Base-by-base conservation (phyloP, 176 grass and related monocot genomes). In the Lolium multiflorum region DNA sequence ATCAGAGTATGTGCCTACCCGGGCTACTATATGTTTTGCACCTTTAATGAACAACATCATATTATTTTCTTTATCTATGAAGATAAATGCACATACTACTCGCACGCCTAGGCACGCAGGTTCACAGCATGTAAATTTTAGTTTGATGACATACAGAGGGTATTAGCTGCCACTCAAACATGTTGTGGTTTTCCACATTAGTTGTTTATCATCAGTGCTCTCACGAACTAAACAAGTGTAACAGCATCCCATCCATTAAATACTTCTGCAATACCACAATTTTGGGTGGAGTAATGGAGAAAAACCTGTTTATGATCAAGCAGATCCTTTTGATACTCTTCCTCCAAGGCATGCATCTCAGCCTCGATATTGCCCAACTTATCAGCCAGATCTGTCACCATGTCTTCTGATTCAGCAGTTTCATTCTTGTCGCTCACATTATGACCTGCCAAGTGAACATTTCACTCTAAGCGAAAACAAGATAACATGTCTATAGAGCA, bases 271-370 rank as follows among this genome's bases (percentile, higher is more conserved):
- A 48, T 64, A 68, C 68, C 35, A 16, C 4, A n/a, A 25, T 15
- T 67, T 25, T 66, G 39, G 16, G 47, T 24, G 47, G 4, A 17
- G 15, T 44, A 78, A 52, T 28, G 24, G 18, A 85, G 64, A 43
- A 52, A 2, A 16, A 97, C 92, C 74, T 91, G 52, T 35, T 88
- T 78, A 89, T 79, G 74, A 37, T 75, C 41, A 68, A 87, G 84
- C 63, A 89, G 62, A 48, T 89, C 86, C 6, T 91, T 94, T 60
- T 91, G 58, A 25, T 92, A 97, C 55, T 90, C 95, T 79, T 16
- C 73, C 69, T 97, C 88, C 78, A 97, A 46, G 28, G 79, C 39
- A 15, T 81, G 81, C 78, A 94, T 51, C 88, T 94, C 85, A 77
- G 72, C 58, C 43, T 86, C 83, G 14, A 84, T 54, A 13, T 13